phyloP scores from a whole-genome alignment of 495 filamentous ascomycete genomes.

The Aspergillus affinis region DNA sequence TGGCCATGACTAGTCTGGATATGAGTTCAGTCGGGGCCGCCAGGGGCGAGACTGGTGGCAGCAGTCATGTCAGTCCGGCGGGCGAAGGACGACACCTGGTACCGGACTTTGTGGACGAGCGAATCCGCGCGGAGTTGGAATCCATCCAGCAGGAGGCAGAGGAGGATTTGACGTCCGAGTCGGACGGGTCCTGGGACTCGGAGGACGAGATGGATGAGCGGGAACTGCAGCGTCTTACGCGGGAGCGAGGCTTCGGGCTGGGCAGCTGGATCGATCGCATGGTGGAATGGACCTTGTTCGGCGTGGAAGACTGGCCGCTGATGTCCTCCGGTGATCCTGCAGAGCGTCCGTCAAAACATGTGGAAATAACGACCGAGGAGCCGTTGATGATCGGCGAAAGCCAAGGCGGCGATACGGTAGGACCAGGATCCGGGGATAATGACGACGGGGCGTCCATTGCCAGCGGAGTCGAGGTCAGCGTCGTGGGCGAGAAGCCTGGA shows the following conservation, averaged over 20 bases:
- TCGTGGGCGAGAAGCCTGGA: constrained; percentile 39
- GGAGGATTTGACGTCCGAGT: constrained; percentile 11
- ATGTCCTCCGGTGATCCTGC: constrained; percentile 9
- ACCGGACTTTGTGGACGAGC: constrained; percentile 47
- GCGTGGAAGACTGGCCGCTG: constrained; percentile 59
- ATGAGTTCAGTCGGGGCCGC: not conserved
- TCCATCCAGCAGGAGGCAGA: constrained; percentile 27
- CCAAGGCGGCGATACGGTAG: constrained; percentile 26
- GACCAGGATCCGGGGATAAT: constrained; percentile 18
- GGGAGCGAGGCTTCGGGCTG: constrained; percentile 64
- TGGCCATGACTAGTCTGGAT: not conserved
- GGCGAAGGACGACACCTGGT: constrained; percentile 22
- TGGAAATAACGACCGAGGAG: not conserved
- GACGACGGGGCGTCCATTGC: constrained; percentile 29
- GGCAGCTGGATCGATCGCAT: constrained; percentile 73
- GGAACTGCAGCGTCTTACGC: constrained; percentile 44
- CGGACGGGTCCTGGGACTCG: constrained; percentile 24
- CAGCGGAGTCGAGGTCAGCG: constrained; percentile 22
- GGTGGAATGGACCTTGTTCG: constrained; percentile 76
- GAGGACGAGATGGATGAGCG: constrained; percentile 46
- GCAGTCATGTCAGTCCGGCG: constrained; percentile 7
- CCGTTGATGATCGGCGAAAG: not conserved
- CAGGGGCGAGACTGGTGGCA: not conserved
- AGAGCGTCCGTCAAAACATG: not conserved
- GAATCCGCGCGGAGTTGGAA: constrained; percentile 44